Conservation (phyloP, 208 protist species). For the Leptomonas pyrrhocoris region DNA sequence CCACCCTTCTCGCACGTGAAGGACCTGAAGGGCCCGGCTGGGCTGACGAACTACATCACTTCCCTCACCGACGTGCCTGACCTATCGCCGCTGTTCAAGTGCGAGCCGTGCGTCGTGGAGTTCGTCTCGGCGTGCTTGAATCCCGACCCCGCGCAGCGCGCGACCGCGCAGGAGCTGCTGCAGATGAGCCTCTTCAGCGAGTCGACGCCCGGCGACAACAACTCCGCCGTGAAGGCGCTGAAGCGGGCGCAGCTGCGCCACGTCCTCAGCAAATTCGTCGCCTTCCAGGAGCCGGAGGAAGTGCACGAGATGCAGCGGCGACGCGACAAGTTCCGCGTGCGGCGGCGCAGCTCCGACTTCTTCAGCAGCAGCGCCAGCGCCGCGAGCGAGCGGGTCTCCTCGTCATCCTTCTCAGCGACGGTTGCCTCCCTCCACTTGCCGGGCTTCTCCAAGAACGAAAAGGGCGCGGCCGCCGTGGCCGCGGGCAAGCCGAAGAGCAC, state of each 20-base stretch:
- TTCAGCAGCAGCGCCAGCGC: constrained; percentile 19
- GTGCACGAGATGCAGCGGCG: constrained; percentile 17
- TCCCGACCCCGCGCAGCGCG: constrained; percentile 65
- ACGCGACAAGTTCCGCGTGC: constrained; percentile 15
- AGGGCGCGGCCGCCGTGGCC: background rate
- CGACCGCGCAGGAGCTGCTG: constrained; percentile 77
- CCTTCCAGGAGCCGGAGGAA: constrained; percentile 78
- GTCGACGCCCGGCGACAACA: constrained; percentile 57
- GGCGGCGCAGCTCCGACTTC: constrained; percentile 22
- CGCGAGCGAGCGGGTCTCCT: constrained; percentile 1
- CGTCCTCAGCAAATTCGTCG: constrained; percentile 85
- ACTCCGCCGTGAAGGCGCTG: constrained; percentile 76
- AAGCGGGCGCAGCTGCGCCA: constrained; percentile 84
- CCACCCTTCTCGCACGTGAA: constrained; percentile 88
- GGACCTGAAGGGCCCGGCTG: constrained; percentile 68
- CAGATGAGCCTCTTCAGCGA: constrained; percentile 82
- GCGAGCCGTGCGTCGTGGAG: constrained; percentile 68
- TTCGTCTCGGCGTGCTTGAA: constrained; percentile 87
- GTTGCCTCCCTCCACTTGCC: background rate
- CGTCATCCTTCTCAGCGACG: constrained; percentile 2
- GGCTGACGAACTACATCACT: constrained; percentile 80
- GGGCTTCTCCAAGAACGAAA: background rate
- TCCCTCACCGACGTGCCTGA: constrained; percentile 84
- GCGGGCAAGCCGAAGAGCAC: constrained; percentile 10
- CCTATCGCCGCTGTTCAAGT: constrained; percentile 77